A percentile compares a stretch with the other conserved stretches of the same genome.
Conservation (phyloP, 768 basidiomycete genomes). For the Pholiota conissans region DNA sequence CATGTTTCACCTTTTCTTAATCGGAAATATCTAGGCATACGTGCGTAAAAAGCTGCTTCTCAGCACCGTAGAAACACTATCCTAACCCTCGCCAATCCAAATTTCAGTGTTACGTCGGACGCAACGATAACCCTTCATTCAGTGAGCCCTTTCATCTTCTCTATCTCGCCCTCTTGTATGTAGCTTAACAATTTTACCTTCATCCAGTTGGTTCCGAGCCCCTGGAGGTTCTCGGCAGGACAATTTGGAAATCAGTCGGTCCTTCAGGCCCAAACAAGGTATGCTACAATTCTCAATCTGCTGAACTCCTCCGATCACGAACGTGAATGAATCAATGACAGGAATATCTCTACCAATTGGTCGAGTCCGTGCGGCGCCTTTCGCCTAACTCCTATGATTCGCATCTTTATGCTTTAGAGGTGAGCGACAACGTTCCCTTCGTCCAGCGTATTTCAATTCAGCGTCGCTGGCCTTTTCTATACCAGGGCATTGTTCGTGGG, state of each 20-base stretch:
- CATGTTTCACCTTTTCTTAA: conserved; percentile 4
- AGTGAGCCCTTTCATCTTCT: conserved; percentile 41
- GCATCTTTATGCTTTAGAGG: conserved; percentile 78
- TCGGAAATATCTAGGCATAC: conserved; percentile 39
- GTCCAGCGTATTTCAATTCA: not conserved
- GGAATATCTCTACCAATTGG: conserved; percentile 88
- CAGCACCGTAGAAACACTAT: too few species aligned
- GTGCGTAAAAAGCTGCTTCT: conserved; percentile 33
- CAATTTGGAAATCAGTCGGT: conserved; percentile 75
- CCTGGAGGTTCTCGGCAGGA: conserved; percentile 61
- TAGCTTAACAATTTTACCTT: not conserved
- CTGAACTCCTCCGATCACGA: not conserved
- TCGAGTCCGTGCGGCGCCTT: conserved; percentile 68
- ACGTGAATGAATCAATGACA: conserved; percentile 27
- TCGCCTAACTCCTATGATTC: conserved; percentile 75
- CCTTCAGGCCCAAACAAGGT: conserved; percentile 94
- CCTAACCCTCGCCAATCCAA: not conserved
- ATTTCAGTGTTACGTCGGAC: conserved; percentile 80
- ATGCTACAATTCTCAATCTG: not conserved
- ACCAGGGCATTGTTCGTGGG: not conserved
- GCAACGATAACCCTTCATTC: conserved; percentile 86
- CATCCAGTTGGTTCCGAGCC: conserved; percentile 79
- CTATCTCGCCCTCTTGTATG: too few species aligned
- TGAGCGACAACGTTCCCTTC: conserved; percentile 24
- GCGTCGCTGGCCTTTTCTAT: not conserved